These are phyloP conservation scores for Globisporangium rhizosaccharum DNA, from an alignment of 352 stramenopile species.

Conservation along the genomic window DNA sequence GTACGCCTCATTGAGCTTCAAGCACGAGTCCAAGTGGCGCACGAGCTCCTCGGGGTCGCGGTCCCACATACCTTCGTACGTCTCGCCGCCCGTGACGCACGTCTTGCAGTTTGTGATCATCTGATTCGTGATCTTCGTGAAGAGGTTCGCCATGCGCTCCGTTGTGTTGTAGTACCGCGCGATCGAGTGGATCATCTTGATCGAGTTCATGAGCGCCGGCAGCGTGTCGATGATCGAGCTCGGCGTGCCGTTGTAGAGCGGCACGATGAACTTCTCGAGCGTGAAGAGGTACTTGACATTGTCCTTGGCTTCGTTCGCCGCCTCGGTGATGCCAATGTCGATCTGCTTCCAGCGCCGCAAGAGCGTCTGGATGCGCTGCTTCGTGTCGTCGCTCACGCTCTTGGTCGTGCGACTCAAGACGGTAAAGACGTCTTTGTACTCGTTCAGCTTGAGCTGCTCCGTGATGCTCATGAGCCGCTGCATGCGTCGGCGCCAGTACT, in stretches of 20 bases:
- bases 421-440: slow-evolving; percentile 93
- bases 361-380: slow-evolving; percentile 92
- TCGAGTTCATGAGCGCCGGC: slow-evolving; percentile 97
- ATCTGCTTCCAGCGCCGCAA: slow-evolving; percentile 97
- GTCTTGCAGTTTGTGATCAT: slow-evolving; percentile 98
- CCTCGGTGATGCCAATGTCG: slow-evolving; percentile 97
- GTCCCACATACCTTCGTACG: slow-evolving; percentile 91
- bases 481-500: slow-evolving; percentile 96
- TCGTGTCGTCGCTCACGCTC: slow-evolving; percentile 83
- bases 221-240: slow-evolving; percentile 98
- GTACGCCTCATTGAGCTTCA: slow-evolving; percentile 98
- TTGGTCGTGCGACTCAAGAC: slow-evolving; percentile 87
- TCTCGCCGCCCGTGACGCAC: slow-evolving; percentile 86
- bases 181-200: slow-evolving; percentile 99
- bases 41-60: slow-evolving; percentile 95
- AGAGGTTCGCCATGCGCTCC: slow-evolving; percentile 95
- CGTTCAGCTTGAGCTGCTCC: slow-evolving; percentile 96
- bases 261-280: slow-evolving; percentile 94
- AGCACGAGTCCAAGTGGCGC: slow-evolving; percentile 91
- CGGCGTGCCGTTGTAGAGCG: slow-evolving; percentile 89
- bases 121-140: slow-evolving; percentile 98
- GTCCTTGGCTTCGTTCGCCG: slow-evolving; percentile 98
- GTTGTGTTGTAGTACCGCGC: slow-evolving; percentile 98
- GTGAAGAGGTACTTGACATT: slow-evolving; percentile 99
- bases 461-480: slow-evolving; percentile 98